phyloP scores from a whole-genome alignment of 768 basidiomycete species.

The Boletus rubropictus region DNA sequence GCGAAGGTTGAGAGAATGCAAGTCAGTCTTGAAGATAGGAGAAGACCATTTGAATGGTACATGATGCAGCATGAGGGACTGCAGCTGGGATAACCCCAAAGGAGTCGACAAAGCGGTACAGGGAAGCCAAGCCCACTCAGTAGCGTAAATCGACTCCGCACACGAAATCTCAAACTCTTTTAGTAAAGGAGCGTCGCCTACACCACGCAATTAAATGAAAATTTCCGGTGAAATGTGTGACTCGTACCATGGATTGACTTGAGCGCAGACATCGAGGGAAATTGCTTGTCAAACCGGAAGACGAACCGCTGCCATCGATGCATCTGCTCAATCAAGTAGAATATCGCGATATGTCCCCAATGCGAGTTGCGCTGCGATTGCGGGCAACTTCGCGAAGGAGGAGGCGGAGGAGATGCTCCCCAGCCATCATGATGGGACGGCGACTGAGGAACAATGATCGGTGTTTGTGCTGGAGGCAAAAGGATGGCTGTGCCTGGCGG shows the following conservation, averaged over 20 bases:
- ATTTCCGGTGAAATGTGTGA: background rate
- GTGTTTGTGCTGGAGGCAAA: conserved; percentile 35
- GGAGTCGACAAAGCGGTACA: conserved; percentile 35
- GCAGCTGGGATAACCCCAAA: conserved; percentile 42
- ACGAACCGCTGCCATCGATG: conserved; percentile 78
- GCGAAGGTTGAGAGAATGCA: conserved; percentile 57
- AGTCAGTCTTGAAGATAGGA: conserved; percentile 57
- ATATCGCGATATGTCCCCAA: conserved; percentile 79
- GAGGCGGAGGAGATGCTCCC: conserved; percentile 30
- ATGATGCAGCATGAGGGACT: conserved; percentile 59
- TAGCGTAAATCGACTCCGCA: conserved; percentile 51
- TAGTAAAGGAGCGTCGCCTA: conserved; percentile 69
- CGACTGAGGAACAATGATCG: conserved; percentile 44
- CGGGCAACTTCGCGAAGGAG: conserved; percentile 23
- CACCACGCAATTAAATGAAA: conserved; percentile 1
- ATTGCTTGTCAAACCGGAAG: conserved; percentile 73
- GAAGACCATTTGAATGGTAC: conserved; percentile 76
- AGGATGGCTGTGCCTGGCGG: conserved; percentile 27
- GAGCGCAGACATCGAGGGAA: conserved; percentile 66
- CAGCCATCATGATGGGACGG: conserved; percentile 38
- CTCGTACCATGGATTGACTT: conserved; percentile 64
- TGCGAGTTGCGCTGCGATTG: conserved; percentile 48
- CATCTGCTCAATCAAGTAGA: conserved; percentile 75
- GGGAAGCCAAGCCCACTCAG: conserved; percentile 75
- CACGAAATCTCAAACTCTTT: conserved; percentile 76